Evolutionary conservation across 2,329 filamentous ascomycete genomes (phyloP).

Genomic region (Graphilbum fragrans): DNA sequence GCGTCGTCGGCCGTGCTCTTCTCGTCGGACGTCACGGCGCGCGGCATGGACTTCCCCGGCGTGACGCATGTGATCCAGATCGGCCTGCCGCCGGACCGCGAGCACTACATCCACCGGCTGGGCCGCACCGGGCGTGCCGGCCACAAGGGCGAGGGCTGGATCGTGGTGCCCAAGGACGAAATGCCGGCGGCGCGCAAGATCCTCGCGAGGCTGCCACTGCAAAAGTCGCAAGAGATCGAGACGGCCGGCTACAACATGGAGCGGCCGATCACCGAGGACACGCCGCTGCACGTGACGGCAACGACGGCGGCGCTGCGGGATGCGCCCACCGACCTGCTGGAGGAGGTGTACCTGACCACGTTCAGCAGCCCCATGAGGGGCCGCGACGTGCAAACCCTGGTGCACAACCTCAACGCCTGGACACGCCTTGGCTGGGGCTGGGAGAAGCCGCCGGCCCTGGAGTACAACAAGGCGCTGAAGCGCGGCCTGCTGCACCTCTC

Average conservation of each 20-base stretch:
- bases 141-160: constrained; percentile 59
- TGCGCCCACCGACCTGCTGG: constrained; percentile 28
- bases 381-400: constrained; percentile 24
- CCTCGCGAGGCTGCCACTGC: constrained; percentile 48
- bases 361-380: constrained; percentile 31
- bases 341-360: constrained; percentile 40
- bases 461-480: constrained; percentile 12
- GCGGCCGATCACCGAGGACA: constrained; percentile 29
- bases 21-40: constrained; percentile 68
- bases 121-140: constrained; percentile 63
- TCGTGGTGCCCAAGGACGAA: constrained; percentile 49
- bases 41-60: constrained; percentile 57
- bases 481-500: constrained; percentile 5
- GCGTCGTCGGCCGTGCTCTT: constrained; percentile 54
- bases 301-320: constrained; percentile 27
- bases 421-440: constrained; percentile 38
- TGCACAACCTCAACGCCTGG: constrained; percentile 43
- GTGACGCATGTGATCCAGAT: constrained; percentile 53
- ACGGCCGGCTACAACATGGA: constrained; percentile 40
- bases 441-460: constrained; percentile 27
- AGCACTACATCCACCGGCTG: constrained; percentile 51
- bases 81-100: constrained; percentile 37
- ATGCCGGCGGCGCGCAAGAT: constrained; percentile 31
- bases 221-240: constrained; percentile 30
- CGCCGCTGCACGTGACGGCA: constrained; percentile 32